These are phyloP conservation scores for Termitomyces sp. DNA, from an alignment of 1,284 basidiomycete genomes.

Conservation along the genomic window DNA sequence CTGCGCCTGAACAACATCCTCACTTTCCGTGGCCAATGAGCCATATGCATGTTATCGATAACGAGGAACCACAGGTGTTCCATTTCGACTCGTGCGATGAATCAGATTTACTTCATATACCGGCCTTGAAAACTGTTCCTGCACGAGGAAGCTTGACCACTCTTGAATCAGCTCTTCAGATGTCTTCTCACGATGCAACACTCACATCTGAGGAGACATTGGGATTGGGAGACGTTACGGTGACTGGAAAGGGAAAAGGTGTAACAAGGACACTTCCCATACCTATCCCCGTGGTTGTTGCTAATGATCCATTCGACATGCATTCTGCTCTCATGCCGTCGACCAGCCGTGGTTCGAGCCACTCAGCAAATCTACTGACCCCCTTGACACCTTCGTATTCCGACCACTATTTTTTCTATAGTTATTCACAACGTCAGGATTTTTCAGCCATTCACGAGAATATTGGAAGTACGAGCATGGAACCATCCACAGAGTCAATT, in stretches of 20 bases:
- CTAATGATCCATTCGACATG: conserved; percentile 37
- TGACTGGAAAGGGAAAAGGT: conserved; percentile 44
- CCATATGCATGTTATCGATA: conserved; percentile 45
- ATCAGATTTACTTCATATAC: conserved; percentile 13
- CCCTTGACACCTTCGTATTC: conserved; percentile 26
- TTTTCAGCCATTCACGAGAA: conserved; percentile 2
- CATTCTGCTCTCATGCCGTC: conserved; percentile 19
- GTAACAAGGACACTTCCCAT: conserved; percentile 45
- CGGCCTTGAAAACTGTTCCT: conserved; percentile 14
- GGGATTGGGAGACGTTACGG: conserved; percentile 7
- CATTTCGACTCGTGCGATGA: conserved; percentile 47
- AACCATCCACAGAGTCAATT: conserved; percentile 20
- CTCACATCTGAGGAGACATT: conserved; percentile 25
- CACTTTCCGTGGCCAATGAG: conserved; percentile 25
- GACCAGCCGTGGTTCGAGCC: conserved; percentile 22
- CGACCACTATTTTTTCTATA: conserved; percentile 22
- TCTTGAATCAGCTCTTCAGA: conserved; percentile 12
- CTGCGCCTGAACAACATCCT: conserved; percentile 5
- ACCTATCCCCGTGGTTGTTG: conserved; percentile 26
- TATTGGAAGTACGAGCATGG: not conserved
- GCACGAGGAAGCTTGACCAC: conserved; percentile 6
- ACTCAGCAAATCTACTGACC: conserved; percentile 15
- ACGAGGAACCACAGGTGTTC: conserved; percentile 44
- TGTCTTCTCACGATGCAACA: conserved; percentile 26
- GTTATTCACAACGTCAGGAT: conserved; percentile 12